Conservation (phyloP, 1,284 basidiomycete genomes). For the Bondarzewia mesenterica region DNA sequence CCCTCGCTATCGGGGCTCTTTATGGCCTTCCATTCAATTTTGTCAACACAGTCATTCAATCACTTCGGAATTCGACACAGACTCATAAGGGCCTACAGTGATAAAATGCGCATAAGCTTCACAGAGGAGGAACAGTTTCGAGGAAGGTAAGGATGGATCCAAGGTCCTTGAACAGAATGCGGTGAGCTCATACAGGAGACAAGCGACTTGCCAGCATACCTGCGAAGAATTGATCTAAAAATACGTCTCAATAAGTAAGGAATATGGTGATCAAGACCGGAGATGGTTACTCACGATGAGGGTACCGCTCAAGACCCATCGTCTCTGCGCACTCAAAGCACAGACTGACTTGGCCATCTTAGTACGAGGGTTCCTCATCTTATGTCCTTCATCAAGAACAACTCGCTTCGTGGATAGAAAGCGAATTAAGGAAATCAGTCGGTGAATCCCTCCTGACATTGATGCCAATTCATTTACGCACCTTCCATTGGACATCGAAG, state of each 20-base stretch:
- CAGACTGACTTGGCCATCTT: constrained; percentile 74
- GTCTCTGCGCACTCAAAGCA: constrained; percentile 61
- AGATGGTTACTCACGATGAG: constrained; percentile 58
- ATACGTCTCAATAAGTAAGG: neutral
- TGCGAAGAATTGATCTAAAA: constrained; percentile 72
- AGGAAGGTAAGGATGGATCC: constrained; percentile 81
- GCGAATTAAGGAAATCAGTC: too few relatives aligned
- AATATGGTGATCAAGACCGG: constrained; percentile 6
- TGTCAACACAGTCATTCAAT: too few relatives aligned
- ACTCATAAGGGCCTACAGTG: constrained; percentile 66
- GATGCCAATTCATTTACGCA: too few relatives aligned
- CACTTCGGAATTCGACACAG: constrained; percentile 78
- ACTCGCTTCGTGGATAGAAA: too few relatives aligned
- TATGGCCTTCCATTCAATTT: too few relatives aligned
- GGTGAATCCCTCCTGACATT: neutral
- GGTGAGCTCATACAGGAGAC: neutral
- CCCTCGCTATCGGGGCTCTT: too few relatives aligned
- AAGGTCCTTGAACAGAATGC: constrained; percentile 54
- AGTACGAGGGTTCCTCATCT: constrained; percentile 79
- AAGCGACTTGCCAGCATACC: constrained; percentile 22
- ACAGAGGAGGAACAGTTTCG: constrained; percentile 68
- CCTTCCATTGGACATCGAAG: constrained; percentile 77
- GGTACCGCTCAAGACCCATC: constrained; percentile 80
- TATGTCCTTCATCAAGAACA: constrained; percentile 85
- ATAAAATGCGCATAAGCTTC: neutral